Percentiles rank a stretch among this genome's conserved stretches.
Conservation (phyloP, 202 grass and related monocot genomes). For the Zizania palustris region DNA sequence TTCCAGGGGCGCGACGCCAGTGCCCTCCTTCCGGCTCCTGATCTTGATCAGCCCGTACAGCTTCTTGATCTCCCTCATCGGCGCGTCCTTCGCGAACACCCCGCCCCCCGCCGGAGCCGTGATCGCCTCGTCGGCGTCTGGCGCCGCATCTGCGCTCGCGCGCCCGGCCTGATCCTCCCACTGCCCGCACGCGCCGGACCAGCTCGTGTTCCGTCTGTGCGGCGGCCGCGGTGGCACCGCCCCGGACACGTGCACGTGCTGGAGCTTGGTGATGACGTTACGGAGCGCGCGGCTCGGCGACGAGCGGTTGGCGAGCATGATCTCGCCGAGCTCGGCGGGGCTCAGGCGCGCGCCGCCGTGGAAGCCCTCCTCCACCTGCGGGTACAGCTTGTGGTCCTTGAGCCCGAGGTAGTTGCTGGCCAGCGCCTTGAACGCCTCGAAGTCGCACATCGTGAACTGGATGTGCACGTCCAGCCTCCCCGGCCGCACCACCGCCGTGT, state of each 20-base stretch:
- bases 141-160: not conserved
- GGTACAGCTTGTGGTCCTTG: slow-evolving; percentile 85
- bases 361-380: slow-evolving; percentile 86
- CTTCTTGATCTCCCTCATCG: slow-evolving; percentile 84
- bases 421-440: slow-evolving; percentile 77
- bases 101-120: not conserved
- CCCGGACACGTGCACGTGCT: slow-evolving; percentile 37
- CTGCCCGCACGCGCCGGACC: slow-evolving; percentile 6
- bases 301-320: slow-evolving; percentile 77
- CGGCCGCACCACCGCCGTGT: slow-evolving; percentile 57
- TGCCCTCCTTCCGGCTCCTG: slow-evolving; percentile 68
- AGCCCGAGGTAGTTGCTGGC: slow-evolving; percentile 81
- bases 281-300: slow-evolving; percentile 84
- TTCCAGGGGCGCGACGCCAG: slow-evolving; percentile 13
- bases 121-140: not conserved
- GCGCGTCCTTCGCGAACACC: slow-evolving; percentile 57
- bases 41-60: slow-evolving; percentile 80
- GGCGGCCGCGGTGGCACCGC: not conserved
- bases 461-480: slow-evolving; percentile 81
- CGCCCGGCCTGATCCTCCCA: slow-evolving; percentile 22
- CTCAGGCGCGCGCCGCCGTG: slow-evolving; percentile 62
- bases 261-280: slow-evolving; percentile 65
- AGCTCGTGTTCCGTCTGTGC: slow-evolving; percentile 37
- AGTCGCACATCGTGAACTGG: slow-evolving; percentile 88
- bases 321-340: slow-evolving; percentile 90